Percentiles rank a stretch among this genome's conserved stretches.
These are phyloP conservation scores for Coemansia sp. DNA, from an alignment of 192 early-diverging fungal genomes.

Conservation along the genomic window DNA sequence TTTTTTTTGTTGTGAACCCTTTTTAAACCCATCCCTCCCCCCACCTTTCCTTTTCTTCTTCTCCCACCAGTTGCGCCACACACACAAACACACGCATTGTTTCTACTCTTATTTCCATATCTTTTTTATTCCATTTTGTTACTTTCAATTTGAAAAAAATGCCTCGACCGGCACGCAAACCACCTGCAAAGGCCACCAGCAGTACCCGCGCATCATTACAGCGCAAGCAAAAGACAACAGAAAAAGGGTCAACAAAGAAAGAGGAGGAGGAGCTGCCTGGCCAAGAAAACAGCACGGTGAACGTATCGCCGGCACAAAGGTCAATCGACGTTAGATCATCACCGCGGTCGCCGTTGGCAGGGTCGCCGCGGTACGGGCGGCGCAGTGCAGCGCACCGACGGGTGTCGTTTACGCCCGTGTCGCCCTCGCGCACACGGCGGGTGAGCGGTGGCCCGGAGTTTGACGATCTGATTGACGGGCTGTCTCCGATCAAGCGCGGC, in stretches of 20 bases:
- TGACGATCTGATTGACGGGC: constrained; percentile 29
- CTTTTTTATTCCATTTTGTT: no score
- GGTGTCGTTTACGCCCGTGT: neutral
- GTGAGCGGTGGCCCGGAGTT: constrained; percentile 2
- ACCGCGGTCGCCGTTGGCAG: neutral
- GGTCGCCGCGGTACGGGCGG: constrained; percentile 1
- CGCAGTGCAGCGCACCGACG: neutral
- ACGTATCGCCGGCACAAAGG: neutral
- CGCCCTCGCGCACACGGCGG: neutral
- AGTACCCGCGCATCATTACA: neutral
- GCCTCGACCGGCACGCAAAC: constrained; percentile 7
- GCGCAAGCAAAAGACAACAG: neutral
- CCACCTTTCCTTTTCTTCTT: no score
- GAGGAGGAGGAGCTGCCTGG: neutral
- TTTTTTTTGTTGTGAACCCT: no score
- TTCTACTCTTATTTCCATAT: no score
- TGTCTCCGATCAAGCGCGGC: constrained; percentile 37
- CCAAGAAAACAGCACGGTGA: no score
- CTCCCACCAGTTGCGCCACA: no score
- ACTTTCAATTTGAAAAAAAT: neutral
- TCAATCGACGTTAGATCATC: neutral
- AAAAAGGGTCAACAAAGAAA: neutral
- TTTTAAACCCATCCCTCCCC: no score
- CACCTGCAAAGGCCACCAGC: neutral
- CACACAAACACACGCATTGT: no score